Evolutionary conservation across 2,329 filamentous ascomycete genomes (phyloP).

Genomic region (Phaeosphaeriaceae sp.): DNA sequence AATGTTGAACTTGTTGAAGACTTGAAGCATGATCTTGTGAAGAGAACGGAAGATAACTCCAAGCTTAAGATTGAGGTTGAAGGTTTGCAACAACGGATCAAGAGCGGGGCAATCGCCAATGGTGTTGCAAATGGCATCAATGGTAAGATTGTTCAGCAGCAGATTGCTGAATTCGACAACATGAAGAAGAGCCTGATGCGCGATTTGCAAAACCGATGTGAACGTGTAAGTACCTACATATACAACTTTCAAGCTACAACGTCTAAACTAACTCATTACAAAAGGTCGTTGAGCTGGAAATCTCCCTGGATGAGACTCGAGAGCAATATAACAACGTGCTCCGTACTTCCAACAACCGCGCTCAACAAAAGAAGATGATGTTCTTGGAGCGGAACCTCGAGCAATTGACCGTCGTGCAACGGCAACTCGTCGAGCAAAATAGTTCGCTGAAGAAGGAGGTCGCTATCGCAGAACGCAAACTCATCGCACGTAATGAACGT

Average conservation of each 20-base stretch:
- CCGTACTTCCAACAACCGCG: constrained; percentile 94
- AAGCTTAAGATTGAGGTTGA: constrained; percentile 82
- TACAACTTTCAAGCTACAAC: constrained; percentile 8
- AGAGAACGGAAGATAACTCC: constrained; percentile 81
- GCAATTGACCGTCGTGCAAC: constrained; percentile 95
- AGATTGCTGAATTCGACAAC: constrained; percentile 97
- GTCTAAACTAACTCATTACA: constrained; percentile 23
- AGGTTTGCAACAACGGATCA: constrained; percentile 75
- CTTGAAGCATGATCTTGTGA: constrained; percentile 74
- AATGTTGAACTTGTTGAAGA: constrained; percentile 77
- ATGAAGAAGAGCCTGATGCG: constrained; percentile 99
- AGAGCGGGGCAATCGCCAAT: constrained; percentile 67
- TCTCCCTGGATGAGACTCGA: constrained; percentile 93
- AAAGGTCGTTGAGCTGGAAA: constrained; percentile 89
- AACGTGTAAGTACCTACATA: constrained; percentile 65
- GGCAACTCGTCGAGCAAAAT: constrained; percentile 98
- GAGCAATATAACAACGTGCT: constrained; percentile 99
- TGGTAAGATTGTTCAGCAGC: constrained; percentile 93
- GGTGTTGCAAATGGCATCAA: constrained; percentile 65
- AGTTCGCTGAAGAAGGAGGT: constrained; percentile 94
- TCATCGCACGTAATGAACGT: constrained; percentile 94
- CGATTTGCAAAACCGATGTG: constrained; percentile 96
- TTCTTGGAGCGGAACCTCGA: constrained; percentile 98
- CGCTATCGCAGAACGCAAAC: constrained; percentile 95
- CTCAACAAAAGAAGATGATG: constrained; percentile 99